phyloP scores from a whole-genome alignment of 2,329 filamentous ascomycete species.

The Aspergillus sclerotialis region DNA sequence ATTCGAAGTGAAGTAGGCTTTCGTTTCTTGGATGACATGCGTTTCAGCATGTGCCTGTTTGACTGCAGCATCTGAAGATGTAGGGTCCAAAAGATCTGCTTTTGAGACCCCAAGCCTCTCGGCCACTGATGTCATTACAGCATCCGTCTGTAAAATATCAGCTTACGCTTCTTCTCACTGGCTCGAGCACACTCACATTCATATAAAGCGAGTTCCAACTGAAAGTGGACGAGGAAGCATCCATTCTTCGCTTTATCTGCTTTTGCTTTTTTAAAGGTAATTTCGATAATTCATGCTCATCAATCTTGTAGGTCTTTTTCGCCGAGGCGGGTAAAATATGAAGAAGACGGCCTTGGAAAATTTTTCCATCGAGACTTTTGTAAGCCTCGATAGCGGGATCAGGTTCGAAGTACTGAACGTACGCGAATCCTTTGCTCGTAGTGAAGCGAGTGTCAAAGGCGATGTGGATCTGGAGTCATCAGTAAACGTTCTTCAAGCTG shows the following conservation, averaged over 20 bases:
- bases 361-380: conserved; percentile 69
- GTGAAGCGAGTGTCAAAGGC: conserved; percentile 64
- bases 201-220: conserved; percentile 99
- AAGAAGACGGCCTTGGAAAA: conserved; percentile 85
- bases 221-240: conserved; percentile 71
- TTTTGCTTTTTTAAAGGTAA: conserved; percentile 92
- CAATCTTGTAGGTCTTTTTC: conserved; percentile 73
- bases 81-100: conserved; percentile 88
- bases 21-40: conserved; percentile 91
- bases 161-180: conserved; percentile 4
- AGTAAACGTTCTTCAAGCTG: conserved; percentile 24
- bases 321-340: conserved; percentile 80
- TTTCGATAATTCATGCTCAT: conserved; percentile 86
- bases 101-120: conserved; percentile 83
- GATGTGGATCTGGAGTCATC: conserved; percentile 68
- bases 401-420: conserved; percentile 69
- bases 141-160: conserved; percentile 52
- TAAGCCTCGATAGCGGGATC: conserved; percentile 72
- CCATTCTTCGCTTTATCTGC: conserved; percentile 75
- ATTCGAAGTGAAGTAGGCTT: conserved; percentile 78
- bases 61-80: conserved; percentile 85
- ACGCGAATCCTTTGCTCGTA: conserved; percentile 81
- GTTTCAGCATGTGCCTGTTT: conserved; percentile 97
- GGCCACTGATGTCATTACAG: conserved; percentile 84
- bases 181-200: conserved; percentile 53